Conservation (phyloP, 345 rosid genomes). For the Pelargonium nanum region DNA sequence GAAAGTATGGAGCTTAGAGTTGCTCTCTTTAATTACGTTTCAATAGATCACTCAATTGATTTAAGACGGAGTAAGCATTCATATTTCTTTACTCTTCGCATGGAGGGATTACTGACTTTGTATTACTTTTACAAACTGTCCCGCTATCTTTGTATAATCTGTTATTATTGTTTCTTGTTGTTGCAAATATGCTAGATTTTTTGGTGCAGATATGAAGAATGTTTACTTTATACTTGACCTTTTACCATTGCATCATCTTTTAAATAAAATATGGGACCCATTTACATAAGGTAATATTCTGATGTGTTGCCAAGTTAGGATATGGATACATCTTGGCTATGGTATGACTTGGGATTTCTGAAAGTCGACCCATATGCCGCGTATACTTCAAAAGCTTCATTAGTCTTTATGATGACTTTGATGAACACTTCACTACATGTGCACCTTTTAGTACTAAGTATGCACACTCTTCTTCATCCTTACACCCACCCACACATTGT, state of each 20-base stretch:
- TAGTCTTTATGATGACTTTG: not conserved
- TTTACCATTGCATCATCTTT: not conserved
- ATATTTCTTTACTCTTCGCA: not conserved
- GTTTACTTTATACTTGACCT: not conserved
- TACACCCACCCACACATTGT: too few species aligned
- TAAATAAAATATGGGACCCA: not conserved
- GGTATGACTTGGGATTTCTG: conserved; percentile 12
- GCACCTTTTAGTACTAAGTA: too few species aligned
- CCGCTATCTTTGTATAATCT: not conserved
- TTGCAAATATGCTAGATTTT: too few species aligned
- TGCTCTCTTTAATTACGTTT: conserved; percentile 12
- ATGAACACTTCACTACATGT: too few species aligned
- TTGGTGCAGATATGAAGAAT: not conserved
- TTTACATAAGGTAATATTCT: not conserved
- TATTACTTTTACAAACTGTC: not conserved
- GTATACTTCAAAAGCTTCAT: not conserved
- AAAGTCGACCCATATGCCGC: too few species aligned
- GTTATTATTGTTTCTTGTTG: not conserved
- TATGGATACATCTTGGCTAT: conserved; percentile 5
- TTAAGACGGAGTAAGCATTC: not conserved
- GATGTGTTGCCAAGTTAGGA: conserved; percentile 6
- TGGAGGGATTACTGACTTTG: too few species aligned
- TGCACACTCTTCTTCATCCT: too few species aligned
- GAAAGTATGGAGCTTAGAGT: conserved; percentile 28
- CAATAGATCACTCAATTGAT: not conserved